Conservation (phyloP, 352 stramenopile genomes). For the Globisporangium perplexum region DNA sequence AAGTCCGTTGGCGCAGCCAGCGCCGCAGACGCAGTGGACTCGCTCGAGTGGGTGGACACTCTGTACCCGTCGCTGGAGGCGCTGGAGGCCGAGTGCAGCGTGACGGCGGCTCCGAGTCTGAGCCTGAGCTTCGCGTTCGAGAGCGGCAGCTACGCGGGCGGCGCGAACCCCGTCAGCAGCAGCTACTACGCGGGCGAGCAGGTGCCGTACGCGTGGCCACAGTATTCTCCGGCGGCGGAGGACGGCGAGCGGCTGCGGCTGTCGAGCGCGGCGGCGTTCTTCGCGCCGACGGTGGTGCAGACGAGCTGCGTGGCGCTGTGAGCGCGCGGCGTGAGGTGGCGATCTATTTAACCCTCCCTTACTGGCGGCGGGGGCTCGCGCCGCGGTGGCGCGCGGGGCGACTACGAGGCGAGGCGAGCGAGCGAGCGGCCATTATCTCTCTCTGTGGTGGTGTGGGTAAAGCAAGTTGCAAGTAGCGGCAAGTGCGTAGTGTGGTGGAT, state of each 20-base stretch:
- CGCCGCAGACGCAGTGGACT: conserved; percentile 9
- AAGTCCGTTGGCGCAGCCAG: conserved; percentile 6
- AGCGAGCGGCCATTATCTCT: background rate
- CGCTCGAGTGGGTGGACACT: conserved; percentile 55
- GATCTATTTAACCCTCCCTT: conserved; percentile 8
- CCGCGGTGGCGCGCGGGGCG: no score
- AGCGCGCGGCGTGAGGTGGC: background rate
- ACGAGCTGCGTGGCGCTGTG: conserved; percentile 10
- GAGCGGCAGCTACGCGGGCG: background rate
- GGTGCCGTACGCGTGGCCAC: conserved; percentile 9
- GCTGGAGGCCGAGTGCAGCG: conserved; percentile 15
- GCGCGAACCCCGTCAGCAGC: no score
- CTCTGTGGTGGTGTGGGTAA: background rate
- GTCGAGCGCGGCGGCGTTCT: conserved; percentile 5
- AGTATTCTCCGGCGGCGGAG: conserved; percentile 1
- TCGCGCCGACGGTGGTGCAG: conserved; percentile 11
- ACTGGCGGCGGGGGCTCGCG: no score
- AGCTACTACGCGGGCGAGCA: conserved; percentile 5
- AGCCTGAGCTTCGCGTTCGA: conserved; percentile 1
- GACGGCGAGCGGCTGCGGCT: conserved; percentile 2
- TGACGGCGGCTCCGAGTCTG: background rate
- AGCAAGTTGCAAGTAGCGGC: no score
- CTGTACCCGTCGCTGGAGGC: conserved; percentile 54
- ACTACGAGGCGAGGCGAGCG: no score
- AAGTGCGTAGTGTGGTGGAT: background rate